Evolutionary conservation across 2,329 filamentous ascomycete genomes (phyloP).

Genomic region (Chrysosphaeria jannelii): DNA sequence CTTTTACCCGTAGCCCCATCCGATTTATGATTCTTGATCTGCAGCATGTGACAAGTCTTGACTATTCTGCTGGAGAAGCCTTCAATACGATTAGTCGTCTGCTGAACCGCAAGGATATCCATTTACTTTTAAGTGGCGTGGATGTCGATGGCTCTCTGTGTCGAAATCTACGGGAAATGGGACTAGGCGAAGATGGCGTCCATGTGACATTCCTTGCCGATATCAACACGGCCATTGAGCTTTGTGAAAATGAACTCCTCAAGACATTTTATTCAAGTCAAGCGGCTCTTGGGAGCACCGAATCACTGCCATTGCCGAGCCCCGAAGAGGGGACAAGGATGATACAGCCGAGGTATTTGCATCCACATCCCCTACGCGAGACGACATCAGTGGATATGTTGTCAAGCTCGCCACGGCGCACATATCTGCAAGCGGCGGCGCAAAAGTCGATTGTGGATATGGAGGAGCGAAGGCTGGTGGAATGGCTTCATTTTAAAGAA

Average conservation of each 20-base stretch:
- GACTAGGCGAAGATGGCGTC: conserved; percentile 41
- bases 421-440: conserved; percentile 50
- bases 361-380: too few relatives aligned
- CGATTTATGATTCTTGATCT: conserved; percentile 76
- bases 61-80: conserved; percentile 87
- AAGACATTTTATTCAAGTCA: conserved; percentile 36
- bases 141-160: conserved; percentile 48
- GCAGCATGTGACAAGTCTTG: conserved; percentile 65
- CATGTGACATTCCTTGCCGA: conserved; percentile 61
- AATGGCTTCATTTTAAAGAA: conserved; percentile 69
- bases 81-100: conserved; percentile 81
- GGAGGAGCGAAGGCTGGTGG: conserved; percentile 25
- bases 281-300: too few relatives aligned
- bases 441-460: conserved; percentile 40
- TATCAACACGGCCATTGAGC: conserved; percentile 77
- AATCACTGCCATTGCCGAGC: too few relatives aligned
- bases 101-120: conserved; percentile 44
- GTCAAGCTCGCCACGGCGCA: conserved; percentile 55
- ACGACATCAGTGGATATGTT: conserved; percentile 11
- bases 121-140: conserved; percentile 58
- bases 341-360: too few relatives aligned
- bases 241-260: conserved; percentile 79
- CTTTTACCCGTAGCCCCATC: conserved; percentile 50
- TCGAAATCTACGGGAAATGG: conserved; percentile 52
- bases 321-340: too few relatives aligned